Evolutionary conservation across 176 grass and related monocot species (phyloP), one percentile per base, ranked within the genome.

Genomic region (Zea luxurians): DNA sequence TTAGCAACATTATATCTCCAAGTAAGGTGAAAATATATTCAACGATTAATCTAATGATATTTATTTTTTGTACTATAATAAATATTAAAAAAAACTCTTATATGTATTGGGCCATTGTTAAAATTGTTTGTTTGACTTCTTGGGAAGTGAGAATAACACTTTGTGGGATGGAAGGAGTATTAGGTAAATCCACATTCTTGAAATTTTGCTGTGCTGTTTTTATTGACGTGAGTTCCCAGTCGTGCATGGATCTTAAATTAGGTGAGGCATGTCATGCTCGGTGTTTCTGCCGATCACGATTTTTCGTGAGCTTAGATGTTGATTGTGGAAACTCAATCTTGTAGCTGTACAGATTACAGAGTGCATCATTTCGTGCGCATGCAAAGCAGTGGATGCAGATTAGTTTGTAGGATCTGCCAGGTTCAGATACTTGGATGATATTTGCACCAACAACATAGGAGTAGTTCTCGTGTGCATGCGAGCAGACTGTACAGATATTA

Each of bases 381-480:
- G 82, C 87, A 84, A 84, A 71, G 58, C 65, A 65, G 58, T 76
- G 20, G 17, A 76, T 49, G 86, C 45, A 48, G 21, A 85, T 46
- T 46, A 45, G 15, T 46, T 52, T 13, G 37, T 18, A 55, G 6
- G 20, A 64, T 66, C 15, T 1, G 12, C 3, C 34, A 41, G 27
- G 59, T 48, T 68, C 63, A 49, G 35, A 68, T 68, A 54, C 16
- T 11, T 41, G 20, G 57, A 20, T 21, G 21, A 73, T 62, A 10
- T 66, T 37, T 66, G 18, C 17, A 52, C 75, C 42, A 48, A 9
- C 40, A 36, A 48, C 7, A 55, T 55, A 18, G 2, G 6, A 55
- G 53, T 55, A 43, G 18, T 54, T 68, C 52, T 45, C 17, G 1
- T 7, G 5, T 76, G 82, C 65, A 84, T 80, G 71, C 64, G 10